Evolutionary conservation across 768 basidiomycete species (phyloP), one percentile per base, ranked within the genome.

Genomic region (Boletus speciosus): DNA sequence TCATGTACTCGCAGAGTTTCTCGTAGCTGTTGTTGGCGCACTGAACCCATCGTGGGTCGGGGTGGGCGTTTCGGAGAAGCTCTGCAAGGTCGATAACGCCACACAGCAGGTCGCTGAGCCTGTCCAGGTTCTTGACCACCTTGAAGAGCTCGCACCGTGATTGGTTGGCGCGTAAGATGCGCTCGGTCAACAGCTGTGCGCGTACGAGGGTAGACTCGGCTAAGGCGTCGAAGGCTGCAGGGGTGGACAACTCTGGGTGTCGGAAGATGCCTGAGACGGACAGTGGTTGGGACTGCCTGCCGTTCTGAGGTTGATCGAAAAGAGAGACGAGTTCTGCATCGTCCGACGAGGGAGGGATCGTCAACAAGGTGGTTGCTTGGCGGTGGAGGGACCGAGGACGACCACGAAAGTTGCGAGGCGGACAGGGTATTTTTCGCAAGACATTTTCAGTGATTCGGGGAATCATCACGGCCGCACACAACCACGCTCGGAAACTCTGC

Each of bases 51-150:
- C 71, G 64, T 27, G 77, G 75, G 66, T 97, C 92, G 1, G 96
- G 94, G 74, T 98, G 95, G 0, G 93, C 86, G 66, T 96, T 95
- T 58, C 95, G 82, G 29, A 99, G 79, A 47, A 97, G 80, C 70
- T 99, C 97, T 48, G 93, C 90, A 55, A 98, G 82, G 73, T 99
- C 97, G 57, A 98, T 98, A 56, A 99, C 93, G 11, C 91, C 87
- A 64, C 97, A 99, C 3, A 99, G 76, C 71, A 96, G 79, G 75
- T 99, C 95, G 68, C 95, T 98, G 61, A 99, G 83, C 57, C 96
- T 79, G 76, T 99, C 97, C 56, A 99, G 74, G 69, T 96, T 97
- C 78, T 98, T 98, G 56, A 98, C 91, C 10, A 93, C 93, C 71
- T 86, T 82, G 56, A 85, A 75, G 45, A 96, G 76, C 69, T 96